phyloP scores from a whole-genome alignment of 345 rosid species.

The Arabis hirsuta region DNA sequence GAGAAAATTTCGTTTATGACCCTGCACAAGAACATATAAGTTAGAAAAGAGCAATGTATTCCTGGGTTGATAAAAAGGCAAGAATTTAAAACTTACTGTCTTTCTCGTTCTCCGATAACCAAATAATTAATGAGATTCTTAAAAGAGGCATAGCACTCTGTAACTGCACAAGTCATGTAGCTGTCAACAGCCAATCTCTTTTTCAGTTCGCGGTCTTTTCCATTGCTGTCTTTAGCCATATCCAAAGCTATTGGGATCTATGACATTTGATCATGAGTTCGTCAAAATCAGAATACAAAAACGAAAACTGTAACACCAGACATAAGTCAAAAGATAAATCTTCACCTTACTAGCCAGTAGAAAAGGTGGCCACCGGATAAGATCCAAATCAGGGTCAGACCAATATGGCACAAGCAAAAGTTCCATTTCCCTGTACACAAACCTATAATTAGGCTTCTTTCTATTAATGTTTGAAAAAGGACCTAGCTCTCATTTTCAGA shows the following conservation, averaged over 20 bases:
- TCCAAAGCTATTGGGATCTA: constrained; percentile 70
- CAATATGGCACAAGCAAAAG: constrained; percentile 62
- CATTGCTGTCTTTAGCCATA: constrained; percentile 65
- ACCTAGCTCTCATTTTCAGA: constrained; percentile 16
- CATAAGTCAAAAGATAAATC: constrained; percentile 7
- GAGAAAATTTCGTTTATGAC: constrained; percentile 59
- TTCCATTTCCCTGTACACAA: constrained; percentile 56
- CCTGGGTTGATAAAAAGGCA: neutral
- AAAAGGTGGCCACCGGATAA: constrained; percentile 68
- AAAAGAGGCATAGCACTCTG: constrained; percentile 62
- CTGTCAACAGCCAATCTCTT: constrained; percentile 53
- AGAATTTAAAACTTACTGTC: constrained; percentile 43
- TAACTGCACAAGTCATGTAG: constrained; percentile 61
- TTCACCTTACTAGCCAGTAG: constrained; percentile 64
- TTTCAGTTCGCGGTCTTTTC: constrained; percentile 57
- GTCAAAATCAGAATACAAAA: neutral
- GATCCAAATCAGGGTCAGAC: constrained; percentile 56
- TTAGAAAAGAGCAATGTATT: constrained; percentile 12
- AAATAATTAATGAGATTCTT: constrained; percentile 51
- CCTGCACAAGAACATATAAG: constrained; percentile 48
- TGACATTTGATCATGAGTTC: constrained; percentile 19
- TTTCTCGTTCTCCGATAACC: constrained; percentile 55
- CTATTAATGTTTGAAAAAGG: neutral
- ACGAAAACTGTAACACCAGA: neutral
- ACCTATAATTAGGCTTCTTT: neutral